These are phyloP conservation scores for Vitis hybrid DNA, from an alignment of 177 flowering plant species.

Conservation along the genomic window DNA sequence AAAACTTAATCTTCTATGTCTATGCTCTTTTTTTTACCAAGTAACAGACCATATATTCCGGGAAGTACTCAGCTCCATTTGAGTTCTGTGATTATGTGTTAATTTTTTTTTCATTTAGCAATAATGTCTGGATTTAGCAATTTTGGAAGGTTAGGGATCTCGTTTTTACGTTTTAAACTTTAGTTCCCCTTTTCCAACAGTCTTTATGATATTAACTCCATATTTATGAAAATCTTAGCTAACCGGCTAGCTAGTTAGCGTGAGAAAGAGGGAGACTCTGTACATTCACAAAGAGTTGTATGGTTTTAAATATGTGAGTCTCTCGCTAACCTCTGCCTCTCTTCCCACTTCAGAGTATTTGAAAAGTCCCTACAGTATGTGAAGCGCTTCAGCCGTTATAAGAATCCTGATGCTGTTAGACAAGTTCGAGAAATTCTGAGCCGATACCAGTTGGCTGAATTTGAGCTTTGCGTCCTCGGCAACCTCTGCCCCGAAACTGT, in stretches of 20 bases:
- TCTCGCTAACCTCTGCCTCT: neutral
- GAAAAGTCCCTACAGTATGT: slow-evolving; percentile 98
- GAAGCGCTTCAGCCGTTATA: slow-evolving; percentile 96
- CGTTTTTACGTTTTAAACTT: too few species aligned
- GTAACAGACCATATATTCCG: too few species aligned
- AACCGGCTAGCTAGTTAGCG: neutral
- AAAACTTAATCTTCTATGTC: too few species aligned
- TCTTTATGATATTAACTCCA: neutral
- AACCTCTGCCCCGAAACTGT: slow-evolving; percentile 97
- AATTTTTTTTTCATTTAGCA: too few species aligned
- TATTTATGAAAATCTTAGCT: neutral
- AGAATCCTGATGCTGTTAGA: slow-evolving; percentile 94
- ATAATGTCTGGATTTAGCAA: neutral
- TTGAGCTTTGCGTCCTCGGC: slow-evolving; percentile 99
- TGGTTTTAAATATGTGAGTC: neutral
- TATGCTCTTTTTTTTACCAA: too few species aligned
- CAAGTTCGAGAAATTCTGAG: slow-evolving; percentile 97
- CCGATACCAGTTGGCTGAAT: slow-evolving; percentile 87
- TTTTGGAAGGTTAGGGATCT: too few species aligned
- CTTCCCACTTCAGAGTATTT: slow-evolving; percentile 63
- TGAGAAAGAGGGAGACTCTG: too few species aligned
- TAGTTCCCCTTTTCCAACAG: too few species aligned
- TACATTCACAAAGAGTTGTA: neutral
- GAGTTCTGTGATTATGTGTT: too few species aligned
- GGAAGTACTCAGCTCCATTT: too few species aligned